These are phyloP conservation scores for Aureobasidium sp. DNA, from an alignment of 2,329 filamentous ascomycete species.

Conservation along the genomic window DNA sequence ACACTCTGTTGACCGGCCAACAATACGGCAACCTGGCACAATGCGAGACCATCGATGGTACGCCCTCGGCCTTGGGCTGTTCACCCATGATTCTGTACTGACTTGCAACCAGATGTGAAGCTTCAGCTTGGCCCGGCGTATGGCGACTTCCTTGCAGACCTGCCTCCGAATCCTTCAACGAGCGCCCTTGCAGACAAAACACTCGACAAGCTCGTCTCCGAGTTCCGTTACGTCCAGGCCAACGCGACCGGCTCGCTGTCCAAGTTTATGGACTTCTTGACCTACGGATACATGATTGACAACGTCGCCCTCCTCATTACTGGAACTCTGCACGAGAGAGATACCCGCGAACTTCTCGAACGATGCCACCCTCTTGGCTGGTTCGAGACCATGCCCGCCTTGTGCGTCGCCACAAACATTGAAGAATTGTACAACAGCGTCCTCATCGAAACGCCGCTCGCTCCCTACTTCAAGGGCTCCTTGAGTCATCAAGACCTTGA, in stretches of 20 bases:
- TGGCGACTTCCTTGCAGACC: slow-evolving; percentile 88
- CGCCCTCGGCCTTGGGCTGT: slow-evolving; percentile 10
- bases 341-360: slow-evolving; percentile 90
- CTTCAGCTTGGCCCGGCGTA: slow-evolving; percentile 94
- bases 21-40: slow-evolving; percentile 96
- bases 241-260: slow-evolving; percentile 87
- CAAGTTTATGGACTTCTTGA: slow-evolving; percentile 96
- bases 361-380: slow-evolving; percentile 94
- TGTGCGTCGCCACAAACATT: slow-evolving; percentile 96
- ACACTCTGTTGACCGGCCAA: slow-evolving; percentile 77
- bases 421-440: slow-evolving; percentile 99
- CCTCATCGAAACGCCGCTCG: slow-evolving; percentile 89
- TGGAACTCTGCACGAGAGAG: slow-evolving; percentile 91
- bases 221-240: slow-evolving; percentile 92
- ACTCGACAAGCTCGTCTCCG: slow-evolving; percentile 94
- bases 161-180: slow-evolving; percentile 94
- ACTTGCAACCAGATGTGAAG: slow-evolving; percentile 68
- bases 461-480: slow-evolving; percentile 94
- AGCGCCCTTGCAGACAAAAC: slow-evolving; percentile 91
- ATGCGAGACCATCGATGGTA: slow-evolving; percentile 92
- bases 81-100: slow-evolving; percentile 3
- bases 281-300: slow-evolving; percentile 99
- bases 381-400: slow-evolving; percentile 98
- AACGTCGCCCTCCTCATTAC: slow-evolving; percentile 97
- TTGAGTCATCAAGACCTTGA: slow-evolving; percentile 94